These are phyloP conservation scores for Pestalotiopsis sp. DNA, from an alignment of 2,329 filamentous ascomycete species.

Conservation along the genomic window DNA sequence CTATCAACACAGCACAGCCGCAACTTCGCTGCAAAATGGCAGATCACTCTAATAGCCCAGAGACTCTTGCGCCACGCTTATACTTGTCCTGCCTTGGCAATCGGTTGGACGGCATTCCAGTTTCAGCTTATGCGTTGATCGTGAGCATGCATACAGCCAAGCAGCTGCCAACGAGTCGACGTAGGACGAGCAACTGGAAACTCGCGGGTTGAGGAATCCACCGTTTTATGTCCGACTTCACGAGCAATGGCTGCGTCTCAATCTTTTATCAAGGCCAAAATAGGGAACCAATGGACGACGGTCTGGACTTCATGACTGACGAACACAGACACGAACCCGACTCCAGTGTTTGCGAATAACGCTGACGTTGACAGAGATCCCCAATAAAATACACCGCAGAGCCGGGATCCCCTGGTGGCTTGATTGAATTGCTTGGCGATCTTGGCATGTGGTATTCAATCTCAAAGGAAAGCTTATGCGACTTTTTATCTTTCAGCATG, in stretches of 20 bases:
- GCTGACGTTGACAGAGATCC: not conserved
- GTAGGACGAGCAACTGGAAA: not conserved
- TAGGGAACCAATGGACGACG: too few species aligned
- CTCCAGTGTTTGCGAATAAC: not conserved
- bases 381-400: not conserved
- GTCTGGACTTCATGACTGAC: too few species aligned
- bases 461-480: not conserved
- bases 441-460: not conserved
- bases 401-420: not conserved
- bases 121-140: not conserved
- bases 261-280: not conserved
- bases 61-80: not conserved
- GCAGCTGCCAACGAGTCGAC: not conserved
- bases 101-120: not conserved
- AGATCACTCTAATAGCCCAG: not conserved
- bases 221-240: not conserved
- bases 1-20: not conserved
- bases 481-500: not conserved
- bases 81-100: not conserved
- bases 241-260: not conserved
- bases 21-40: not conserved
- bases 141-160: not conserved
- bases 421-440: not conserved
- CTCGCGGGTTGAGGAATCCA: not conserved
- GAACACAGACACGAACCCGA: too few species aligned